A percentile compares a stretch with the other conserved stretches of the same genome.
Conservation (phyloP, 305 asterid genomes). For the Andrographis paniculata region DNA sequence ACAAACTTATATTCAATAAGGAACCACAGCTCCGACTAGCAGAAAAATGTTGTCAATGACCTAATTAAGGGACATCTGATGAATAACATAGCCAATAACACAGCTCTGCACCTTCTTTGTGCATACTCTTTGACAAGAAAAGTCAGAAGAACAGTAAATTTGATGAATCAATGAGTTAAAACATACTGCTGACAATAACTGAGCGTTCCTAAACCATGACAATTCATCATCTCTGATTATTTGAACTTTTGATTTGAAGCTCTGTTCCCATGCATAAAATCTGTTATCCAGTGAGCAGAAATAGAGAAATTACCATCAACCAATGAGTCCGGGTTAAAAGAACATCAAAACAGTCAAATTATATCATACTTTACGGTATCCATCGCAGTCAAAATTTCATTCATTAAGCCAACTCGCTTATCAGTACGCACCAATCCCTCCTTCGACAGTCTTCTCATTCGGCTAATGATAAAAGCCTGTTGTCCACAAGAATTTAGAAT, state of each 20-base stretch:
- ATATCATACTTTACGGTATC: constrained; percentile 86
- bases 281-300: constrained; percentile 30
- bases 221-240: constrained; percentile 63
- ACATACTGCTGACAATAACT: constrained; percentile 72
- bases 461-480: constrained; percentile 80
- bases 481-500: constrained; percentile 15
- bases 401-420: constrained; percentile 88
- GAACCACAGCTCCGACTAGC: background rate
- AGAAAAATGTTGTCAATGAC: background rate
- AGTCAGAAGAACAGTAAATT: constrained; percentile 7
- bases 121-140: background rate
- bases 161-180: constrained; percentile 9
- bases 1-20: constrained; percentile 2
- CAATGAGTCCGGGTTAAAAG: constrained; percentile 5
- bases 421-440: constrained; percentile 86
- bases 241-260: constrained; percentile 70
- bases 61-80: background rate
- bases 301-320: constrained; percentile 14
- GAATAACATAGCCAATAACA: background rate
- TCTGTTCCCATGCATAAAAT: constrained; percentile 84
- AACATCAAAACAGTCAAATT: constrained; percentile 4
- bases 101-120: background rate
- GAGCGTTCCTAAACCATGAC: constrained; percentile 75
- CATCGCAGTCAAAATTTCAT: constrained; percentile 94
- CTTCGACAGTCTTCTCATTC: constrained; percentile 67